phyloP scores from a whole-genome alignment of 768 basidiomycete genomes.

The Dioszegia aurantiaca region DNA sequence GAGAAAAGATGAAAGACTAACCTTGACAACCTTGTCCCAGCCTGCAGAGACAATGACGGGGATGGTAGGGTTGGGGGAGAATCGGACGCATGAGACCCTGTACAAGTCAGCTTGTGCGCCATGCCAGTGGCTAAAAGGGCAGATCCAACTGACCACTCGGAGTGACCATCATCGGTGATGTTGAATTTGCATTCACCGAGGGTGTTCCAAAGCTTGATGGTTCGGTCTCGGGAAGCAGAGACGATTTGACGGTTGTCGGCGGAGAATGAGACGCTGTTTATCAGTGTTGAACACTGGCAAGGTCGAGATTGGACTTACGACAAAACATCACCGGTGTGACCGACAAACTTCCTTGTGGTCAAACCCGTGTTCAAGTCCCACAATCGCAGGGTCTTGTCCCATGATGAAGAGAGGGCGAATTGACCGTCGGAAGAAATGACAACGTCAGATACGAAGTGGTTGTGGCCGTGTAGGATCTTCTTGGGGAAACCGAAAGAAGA shows the following conservation, averaged over 20 bases:
- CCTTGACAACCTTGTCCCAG: conserved; percentile 99
- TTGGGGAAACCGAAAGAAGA: conserved; percentile 87
- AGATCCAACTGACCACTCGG: conserved; percentile 66
- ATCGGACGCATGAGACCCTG: conserved; percentile 98
- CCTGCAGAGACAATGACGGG: conserved; percentile 98
- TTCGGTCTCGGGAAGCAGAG: conserved; percentile 91
- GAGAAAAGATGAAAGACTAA: conserved; percentile 54
- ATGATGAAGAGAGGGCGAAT: conserved; percentile 97
- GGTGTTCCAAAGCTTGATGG: conserved; percentile 99
- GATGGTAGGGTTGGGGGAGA: conserved; percentile 95
- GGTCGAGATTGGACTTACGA: conserved; percentile 55
- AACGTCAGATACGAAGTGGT: conserved; percentile 98
- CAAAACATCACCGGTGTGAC: conserved; percentile 95
- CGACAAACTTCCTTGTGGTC: conserved; percentile 95
- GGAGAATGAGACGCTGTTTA: conserved; percentile 79
- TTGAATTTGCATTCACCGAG: conserved; percentile 99
- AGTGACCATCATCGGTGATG: conserved; percentile 97
- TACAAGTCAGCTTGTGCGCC: background rate
- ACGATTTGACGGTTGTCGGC: conserved; percentile 99
- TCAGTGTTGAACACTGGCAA: background rate
- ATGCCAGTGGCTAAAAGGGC: background rate
- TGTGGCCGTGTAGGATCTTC: conserved; percentile 95
- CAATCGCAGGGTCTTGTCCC: conserved; percentile 99
- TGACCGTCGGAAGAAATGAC: conserved; percentile 99
- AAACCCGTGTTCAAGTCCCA: conserved; percentile 98